Percentiles rank a stretch among this genome's conserved stretches.
These are phyloP conservation scores for Globisporangium carolinianum DNA, from an alignment of 352 stramenopile species.

Conservation along the genomic window DNA sequence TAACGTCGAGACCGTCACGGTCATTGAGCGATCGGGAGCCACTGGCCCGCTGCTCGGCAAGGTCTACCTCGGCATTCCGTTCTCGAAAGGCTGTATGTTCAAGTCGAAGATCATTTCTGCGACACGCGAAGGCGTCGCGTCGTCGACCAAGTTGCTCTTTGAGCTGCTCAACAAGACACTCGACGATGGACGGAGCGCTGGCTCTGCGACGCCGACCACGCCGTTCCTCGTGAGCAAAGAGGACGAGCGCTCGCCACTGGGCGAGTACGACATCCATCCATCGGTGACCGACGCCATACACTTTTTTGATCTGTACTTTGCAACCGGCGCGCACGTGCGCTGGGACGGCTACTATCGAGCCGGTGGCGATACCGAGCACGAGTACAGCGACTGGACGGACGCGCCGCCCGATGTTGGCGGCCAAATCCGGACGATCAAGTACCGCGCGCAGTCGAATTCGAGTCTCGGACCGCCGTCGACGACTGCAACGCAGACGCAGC, in stretches of 20 bases:
- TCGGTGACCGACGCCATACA: slow-evolving; percentile 41
- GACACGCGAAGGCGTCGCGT: slow-evolving; percentile 49
- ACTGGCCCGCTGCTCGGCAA: slow-evolving; percentile 45
- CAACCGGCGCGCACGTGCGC: slow-evolving; percentile 31
- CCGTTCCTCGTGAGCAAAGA: slow-evolving; percentile 68
- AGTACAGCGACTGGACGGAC: slow-evolving; percentile 50
- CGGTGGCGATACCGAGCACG: slow-evolving; percentile 57
- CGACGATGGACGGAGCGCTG: slow-evolving; percentile 11
- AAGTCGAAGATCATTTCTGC: slow-evolving; percentile 87
- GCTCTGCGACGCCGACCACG: slow-evolving; percentile 20
- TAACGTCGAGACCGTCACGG: slow-evolving; percentile 59
- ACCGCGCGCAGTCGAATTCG: slow-evolving; percentile 64
- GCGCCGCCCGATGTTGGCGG: slow-evolving; percentile 48
- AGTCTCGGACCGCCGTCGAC: slow-evolving; percentile 59
- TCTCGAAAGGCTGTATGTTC: slow-evolving; percentile 87
- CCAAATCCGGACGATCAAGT: slow-evolving; percentile 63
- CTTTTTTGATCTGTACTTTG: slow-evolving; percentile 76
- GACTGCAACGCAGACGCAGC: slow-evolving; percentile 43
- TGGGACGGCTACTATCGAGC: slow-evolving; percentile 56
- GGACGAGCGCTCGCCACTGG: slow-evolving; percentile 58
- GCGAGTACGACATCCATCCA: slow-evolving; percentile 57
- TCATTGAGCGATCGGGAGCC: slow-evolving; percentile 36
- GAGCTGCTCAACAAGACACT: slow-evolving; percentile 56
- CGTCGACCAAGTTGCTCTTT: slow-evolving; percentile 49
- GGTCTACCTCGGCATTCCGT: slow-evolving; percentile 71